A percentile compares a stretch with the other conserved stretches of the same genome.
Conservation (phyloP, 1,139 yeast species). For the Candida tetrigidarum region DNA sequence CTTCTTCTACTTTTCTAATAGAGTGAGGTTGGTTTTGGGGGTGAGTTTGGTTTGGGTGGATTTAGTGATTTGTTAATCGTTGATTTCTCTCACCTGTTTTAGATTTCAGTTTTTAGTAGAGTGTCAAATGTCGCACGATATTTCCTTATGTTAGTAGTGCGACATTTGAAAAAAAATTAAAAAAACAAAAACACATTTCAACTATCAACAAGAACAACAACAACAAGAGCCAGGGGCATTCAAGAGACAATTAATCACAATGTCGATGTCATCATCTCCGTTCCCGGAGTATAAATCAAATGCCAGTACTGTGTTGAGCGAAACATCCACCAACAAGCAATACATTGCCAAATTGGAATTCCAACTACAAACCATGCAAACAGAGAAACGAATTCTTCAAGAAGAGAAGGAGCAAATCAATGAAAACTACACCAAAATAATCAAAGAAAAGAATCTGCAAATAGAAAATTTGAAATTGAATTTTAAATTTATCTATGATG, state of each 20-base stretch:
- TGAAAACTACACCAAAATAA: slow-evolving; percentile 31
- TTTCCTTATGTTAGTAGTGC: too few relatives aligned
- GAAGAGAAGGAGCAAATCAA: slow-evolving; percentile 34
- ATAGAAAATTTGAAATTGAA: slow-evolving; percentile 49
- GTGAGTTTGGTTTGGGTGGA: too few relatives aligned
- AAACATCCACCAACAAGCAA: slow-evolving; percentile 12
- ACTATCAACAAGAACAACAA: slow-evolving; percentile 1
- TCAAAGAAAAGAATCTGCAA: slow-evolving; percentile 37
- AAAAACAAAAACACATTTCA: not conserved
- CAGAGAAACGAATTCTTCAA: slow-evolving; percentile 39
- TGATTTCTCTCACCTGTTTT: too few relatives aligned
- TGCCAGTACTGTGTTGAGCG: not conserved
- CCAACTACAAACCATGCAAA: slow-evolving; percentile 31
- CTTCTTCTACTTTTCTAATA: too few relatives aligned
- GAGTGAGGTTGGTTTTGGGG: too few relatives aligned
- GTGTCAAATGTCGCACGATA: too few relatives aligned
- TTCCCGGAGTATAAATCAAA: slow-evolving; percentile 21
- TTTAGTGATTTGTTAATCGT: too few relatives aligned
- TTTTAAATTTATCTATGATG: slow-evolving; percentile 58
- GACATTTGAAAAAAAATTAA: not conserved
- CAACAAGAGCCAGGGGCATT: slow-evolving; percentile 1
- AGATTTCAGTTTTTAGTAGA: too few relatives aligned
- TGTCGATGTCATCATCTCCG: slow-evolving; percentile 21
- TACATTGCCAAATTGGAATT: slow-evolving; percentile 33
- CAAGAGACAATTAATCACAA: not conserved